Base-by-base conservation (phyloP, 2,329 filamentous ascomycete species). In the Septoria linicola region DNA sequence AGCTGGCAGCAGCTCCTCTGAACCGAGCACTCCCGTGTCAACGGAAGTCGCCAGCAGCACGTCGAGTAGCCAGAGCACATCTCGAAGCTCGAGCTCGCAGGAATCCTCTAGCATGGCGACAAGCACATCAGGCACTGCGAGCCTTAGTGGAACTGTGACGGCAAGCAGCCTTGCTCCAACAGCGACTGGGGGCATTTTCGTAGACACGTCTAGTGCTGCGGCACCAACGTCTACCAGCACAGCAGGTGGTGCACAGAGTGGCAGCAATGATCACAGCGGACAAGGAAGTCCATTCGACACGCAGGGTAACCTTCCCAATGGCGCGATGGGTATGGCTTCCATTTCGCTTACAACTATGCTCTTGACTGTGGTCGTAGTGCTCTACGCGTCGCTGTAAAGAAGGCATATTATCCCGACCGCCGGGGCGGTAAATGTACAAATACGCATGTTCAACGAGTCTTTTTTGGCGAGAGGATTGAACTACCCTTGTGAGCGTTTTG, bases 231-330 rank as follows among this genome's bases (percentile, higher is more conserved):
- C 61, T 6, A 50, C 50, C 8, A 46, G 49, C 8, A 55, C 59
- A 14, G 16, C 55, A 4, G 48, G 54, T 1, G 67, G 60, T 27
- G 58, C 59, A 13, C 66, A 72, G 49, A 64, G 67, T 14, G 66
- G 65, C 8, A 69, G 65, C 42, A 56, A 64, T 16, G 65, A 68
- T 20, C 51, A 53, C 14, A 71, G 68, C 10, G 72, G 72, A 16
- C 72, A 73, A 13, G 74, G 74, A n/a, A 73, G 70, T 45, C 74
- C 73, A 4, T 76, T 76, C 52, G 73, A 75, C 53, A 62, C 53
- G 20, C 32, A 51, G 11, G 55, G 54, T 17, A 62, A 60, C 30
- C 55, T 56, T 3, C 34, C 47, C 5, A 10, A 10, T 19, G 41
- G 25, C 14, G 32, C 46, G 14, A 32, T 35, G 27, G 21, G 40